phyloP scores from a whole-genome alignment of 208 protist species.

The Acanthamoeba triangularis region DNA sequence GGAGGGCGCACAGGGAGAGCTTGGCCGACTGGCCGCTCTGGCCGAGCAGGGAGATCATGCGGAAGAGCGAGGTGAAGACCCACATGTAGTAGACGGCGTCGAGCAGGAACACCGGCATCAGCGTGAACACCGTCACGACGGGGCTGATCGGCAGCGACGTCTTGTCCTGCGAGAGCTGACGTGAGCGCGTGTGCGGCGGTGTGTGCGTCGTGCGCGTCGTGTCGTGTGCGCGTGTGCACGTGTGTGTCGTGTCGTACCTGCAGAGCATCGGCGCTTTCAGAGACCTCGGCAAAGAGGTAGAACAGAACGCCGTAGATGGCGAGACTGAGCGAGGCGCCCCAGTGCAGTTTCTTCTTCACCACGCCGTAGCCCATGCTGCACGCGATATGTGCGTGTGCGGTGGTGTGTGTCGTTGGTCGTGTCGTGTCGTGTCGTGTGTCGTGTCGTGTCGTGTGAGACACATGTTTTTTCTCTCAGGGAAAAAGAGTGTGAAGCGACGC shows the following conservation, averaged over 20 bases:
- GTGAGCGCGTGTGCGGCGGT: neutral
- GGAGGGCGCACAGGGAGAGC: neutral
- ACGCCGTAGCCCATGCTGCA: conserved; percentile 46
- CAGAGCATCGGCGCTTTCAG: conserved; percentile 43
- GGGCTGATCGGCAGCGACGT: conserved; percentile 59
- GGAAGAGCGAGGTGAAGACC: conserved; percentile 31
- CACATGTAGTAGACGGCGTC: conserved; percentile 60
- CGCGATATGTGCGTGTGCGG: too few species aligned
- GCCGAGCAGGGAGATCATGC: conserved; percentile 3
- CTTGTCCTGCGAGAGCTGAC: conserved; percentile 18
- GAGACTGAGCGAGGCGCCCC: neutral
- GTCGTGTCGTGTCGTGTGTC: neutral
- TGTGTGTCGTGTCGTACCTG: neutral
- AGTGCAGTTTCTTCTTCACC: conserved; percentile 10
- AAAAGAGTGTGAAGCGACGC: neutral
- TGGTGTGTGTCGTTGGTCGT: too few species aligned
- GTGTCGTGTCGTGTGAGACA: neutral
- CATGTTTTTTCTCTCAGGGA: neutral
- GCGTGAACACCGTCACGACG: conserved; percentile 16
- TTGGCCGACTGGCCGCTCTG: conserved; percentile 13
- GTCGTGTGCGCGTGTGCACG: neutral
- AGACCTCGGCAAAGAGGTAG: conserved; percentile 67
- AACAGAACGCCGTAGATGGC: conserved; percentile 19
- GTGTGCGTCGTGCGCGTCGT: too few species aligned
- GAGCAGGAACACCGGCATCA: conserved; percentile 45